Conservation (phyloP, 495 filamentous ascomycete genomes). For the Aspergillus avenaceus region DNA sequence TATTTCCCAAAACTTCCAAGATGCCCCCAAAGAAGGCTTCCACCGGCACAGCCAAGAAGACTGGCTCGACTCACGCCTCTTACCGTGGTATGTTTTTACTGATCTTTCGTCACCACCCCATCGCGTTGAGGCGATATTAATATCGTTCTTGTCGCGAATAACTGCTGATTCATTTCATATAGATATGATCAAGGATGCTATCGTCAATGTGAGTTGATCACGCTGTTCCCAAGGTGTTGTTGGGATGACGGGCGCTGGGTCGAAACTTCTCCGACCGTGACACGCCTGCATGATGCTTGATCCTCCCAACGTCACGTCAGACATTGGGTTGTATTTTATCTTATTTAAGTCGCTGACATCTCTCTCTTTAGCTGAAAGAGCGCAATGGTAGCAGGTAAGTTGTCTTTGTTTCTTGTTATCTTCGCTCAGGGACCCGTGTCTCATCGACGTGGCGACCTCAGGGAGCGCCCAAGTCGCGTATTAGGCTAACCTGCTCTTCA, state of each 20-base stretch:
- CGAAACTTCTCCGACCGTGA: constrained; percentile 34
- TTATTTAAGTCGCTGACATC: constrained; percentile 30
- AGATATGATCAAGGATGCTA: constrained; percentile 69
- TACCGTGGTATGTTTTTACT: constrained; percentile 57
- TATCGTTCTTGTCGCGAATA: constrained; percentile 39
- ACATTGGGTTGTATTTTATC: constrained; percentile 9
- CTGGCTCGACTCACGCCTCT: constrained; percentile 49
- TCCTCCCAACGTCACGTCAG: constrained; percentile 24
- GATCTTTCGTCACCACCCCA: constrained; percentile 37
- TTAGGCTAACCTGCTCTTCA: constrained; percentile 9
- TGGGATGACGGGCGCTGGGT: constrained; percentile 34
- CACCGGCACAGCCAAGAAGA: constrained; percentile 20
- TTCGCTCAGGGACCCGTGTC: constrained; percentile 6
- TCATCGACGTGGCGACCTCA: constrained; percentile 17
- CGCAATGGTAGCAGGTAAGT: constrained; percentile 62
- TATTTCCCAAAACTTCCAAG: constrained; percentile 17
- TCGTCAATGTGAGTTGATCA: constrained; percentile 59
- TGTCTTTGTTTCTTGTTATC: constrained; percentile 14
- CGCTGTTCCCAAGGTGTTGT: constrained; percentile 25
- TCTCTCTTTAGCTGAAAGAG: constrained; percentile 55
- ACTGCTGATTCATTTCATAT: constrained; percentile 47
- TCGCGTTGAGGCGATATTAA: constrained; percentile 35
- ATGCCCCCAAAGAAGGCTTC: constrained; percentile 55
- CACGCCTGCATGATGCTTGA: constrained; percentile 29
- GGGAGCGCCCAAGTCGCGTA: constrained; percentile 8